Conservation (phyloP, 306 rosid species). For the Arachis hypogaea region DNA sequence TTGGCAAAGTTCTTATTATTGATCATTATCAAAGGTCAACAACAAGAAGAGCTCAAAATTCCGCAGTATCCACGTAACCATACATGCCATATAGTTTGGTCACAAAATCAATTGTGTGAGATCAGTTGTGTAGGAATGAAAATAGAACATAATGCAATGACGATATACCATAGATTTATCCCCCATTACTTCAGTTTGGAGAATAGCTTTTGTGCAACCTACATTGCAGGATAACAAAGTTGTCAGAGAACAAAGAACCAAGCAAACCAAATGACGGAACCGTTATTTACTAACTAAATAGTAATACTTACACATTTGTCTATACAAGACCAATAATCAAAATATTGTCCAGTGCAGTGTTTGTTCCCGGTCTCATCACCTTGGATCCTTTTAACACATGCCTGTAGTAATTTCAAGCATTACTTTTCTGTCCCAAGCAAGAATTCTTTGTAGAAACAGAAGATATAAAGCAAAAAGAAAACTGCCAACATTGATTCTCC, state of each 20-base stretch:
- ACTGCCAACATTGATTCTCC: not conserved
- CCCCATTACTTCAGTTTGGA: slow-evolving; percentile 63
- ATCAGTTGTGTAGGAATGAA: slow-evolving; percentile 35
- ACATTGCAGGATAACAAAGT: slow-evolving; percentile 43
- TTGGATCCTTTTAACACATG: slow-evolving; percentile 79
- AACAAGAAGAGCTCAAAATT: slow-evolving; percentile 39
- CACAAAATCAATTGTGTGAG: slow-evolving; percentile 42
- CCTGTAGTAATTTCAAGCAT: slow-evolving; percentile 53
- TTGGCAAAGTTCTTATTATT: slow-evolving; percentile 57
- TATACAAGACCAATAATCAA: slow-evolving; percentile 89
- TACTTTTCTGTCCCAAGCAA: slow-evolving; percentile 22
- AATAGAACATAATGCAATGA: slow-evolving; percentile 35
- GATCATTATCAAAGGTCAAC: slow-evolving; percentile 40
- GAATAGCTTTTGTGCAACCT: slow-evolving; percentile 85
- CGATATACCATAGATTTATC: slow-evolving; percentile 31
- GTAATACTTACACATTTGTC: slow-evolving; percentile 91
- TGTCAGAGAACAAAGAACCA: slow-evolving; percentile 9
- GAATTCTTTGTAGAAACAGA: not conserved
- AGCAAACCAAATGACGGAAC: slow-evolving; percentile 10
- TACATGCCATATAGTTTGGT: slow-evolving; percentile 33
- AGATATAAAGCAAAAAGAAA: slow-evolving; percentile 13
- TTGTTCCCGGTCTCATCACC: slow-evolving; percentile 84
- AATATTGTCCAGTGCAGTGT: slow-evolving; percentile 99
- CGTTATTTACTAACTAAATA: not conserved
- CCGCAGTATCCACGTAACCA: slow-evolving; percentile 38